phyloP scores from a whole-genome alignment of 2,329 filamentous ascomycete species.

The Penicillium digitatum region DNA sequence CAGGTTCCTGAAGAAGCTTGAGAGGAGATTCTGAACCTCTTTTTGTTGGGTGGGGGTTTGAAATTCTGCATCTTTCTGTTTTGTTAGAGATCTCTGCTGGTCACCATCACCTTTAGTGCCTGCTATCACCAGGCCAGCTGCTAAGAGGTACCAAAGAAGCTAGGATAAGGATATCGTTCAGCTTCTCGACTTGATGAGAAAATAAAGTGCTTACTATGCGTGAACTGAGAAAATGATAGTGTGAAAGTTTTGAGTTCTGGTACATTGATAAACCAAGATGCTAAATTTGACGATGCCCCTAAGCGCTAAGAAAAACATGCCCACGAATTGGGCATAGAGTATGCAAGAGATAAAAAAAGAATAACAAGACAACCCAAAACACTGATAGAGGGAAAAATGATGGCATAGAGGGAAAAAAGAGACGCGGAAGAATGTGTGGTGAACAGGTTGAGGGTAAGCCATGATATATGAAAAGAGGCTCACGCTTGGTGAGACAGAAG shows the following conservation, averaged over 20 bases:
- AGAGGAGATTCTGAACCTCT: slow-evolving; percentile 36
- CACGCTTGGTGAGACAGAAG: not conserved
- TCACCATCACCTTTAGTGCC: not conserved
- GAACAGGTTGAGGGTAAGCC: slow-evolving; percentile 1
- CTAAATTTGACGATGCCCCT: slow-evolving; percentile 10
- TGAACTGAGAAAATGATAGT: not conserved
- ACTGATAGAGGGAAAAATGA: not conserved
- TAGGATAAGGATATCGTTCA: not conserved
- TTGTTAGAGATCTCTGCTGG: not conserved
- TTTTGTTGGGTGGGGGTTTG: not conserved
- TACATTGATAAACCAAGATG: slow-evolving; percentile 10
- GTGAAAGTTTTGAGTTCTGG: not conserved
- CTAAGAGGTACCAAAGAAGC: not conserved
- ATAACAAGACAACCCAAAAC: slow-evolving; percentile 2
- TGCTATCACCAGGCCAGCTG: not conserved
- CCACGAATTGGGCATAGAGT: slow-evolving; percentile 7
- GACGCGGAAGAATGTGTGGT: not conserved
- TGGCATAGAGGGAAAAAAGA: not conserved
- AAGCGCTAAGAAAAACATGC: slow-evolving; percentile 13
- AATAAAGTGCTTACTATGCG: not conserved
- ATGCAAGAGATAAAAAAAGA: slow-evolving; percentile 6
- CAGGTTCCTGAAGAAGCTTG: slow-evolving; percentile 45
- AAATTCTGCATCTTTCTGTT: not conserved
- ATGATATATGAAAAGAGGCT: not conserved
- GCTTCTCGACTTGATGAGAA: not conserved